Conservation (phyloP, 1,284 basidiomycete species). For the Ceratorhiza oryzae-sativae region DNA sequence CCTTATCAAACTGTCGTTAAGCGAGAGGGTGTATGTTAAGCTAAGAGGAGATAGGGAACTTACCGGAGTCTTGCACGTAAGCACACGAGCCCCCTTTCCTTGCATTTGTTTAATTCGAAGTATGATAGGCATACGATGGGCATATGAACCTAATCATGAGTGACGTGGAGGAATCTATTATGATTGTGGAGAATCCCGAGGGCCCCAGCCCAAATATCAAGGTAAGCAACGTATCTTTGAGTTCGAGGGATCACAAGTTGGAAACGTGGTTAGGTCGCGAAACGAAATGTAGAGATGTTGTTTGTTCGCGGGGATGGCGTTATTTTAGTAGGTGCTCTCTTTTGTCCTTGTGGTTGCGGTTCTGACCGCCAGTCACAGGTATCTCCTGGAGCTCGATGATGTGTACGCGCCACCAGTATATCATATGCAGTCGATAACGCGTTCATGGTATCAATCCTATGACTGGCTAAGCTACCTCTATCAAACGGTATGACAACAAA, state of each 20-base stretch:
- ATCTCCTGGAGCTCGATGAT: constrained; percentile 57
- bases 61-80: constrained; percentile 90
- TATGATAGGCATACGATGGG: constrained; percentile 90
- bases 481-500: too few relatives aligned
- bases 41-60: constrained; percentile 94
- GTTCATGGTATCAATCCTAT: constrained; percentile 46
- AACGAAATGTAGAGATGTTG: constrained; percentile 96
- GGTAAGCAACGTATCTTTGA: background rate
- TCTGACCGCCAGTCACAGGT: constrained; percentile 58
- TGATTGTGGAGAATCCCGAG: constrained; percentile 74
- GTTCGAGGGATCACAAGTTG: constrained; percentile 48
- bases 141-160: constrained; percentile 99
- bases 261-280: constrained; percentile 71
- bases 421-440: constrained; percentile 43
- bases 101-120: constrained; percentile 6
- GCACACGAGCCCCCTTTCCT: constrained; percentile 49
- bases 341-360: background rate
- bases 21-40: constrained; percentile 96
- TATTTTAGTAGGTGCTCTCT: constrained; percentile 70
- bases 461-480: background rate
- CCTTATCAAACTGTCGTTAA: constrained; percentile 92
- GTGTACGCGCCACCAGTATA: constrained; percentile 46
- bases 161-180: constrained; percentile 96
- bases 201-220: constrained; percentile 51
- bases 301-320: constrained; percentile 97